Conservation (phyloP, 1,139 yeast genomes). For the Candida pseudoviswanathii region DNA sequence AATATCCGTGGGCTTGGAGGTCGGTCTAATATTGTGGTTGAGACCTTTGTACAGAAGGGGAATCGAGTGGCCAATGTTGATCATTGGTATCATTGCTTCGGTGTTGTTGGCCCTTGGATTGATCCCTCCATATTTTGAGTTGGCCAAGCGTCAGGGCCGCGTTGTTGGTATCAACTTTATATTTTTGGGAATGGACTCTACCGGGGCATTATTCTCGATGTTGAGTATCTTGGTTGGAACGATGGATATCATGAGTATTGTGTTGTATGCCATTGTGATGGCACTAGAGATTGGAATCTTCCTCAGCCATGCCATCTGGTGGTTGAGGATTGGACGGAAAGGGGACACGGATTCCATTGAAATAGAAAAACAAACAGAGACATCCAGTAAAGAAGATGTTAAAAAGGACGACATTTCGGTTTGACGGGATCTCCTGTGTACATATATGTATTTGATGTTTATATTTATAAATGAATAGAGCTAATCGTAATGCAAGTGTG, state of each 20-base stretch:
- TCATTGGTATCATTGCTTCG: constrained; percentile 81
- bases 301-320: constrained; percentile 71
- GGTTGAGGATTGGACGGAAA: constrained; percentile 48
- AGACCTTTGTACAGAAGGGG: constrained; percentile 64
- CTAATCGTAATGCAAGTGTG: no score
- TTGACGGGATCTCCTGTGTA: background rate
- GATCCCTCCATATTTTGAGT: constrained; percentile 86
- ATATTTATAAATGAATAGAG: no score
- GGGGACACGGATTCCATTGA: constrained; percentile 25
- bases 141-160: constrained; percentile 74
- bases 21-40: constrained; percentile 73
- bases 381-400: background rate
- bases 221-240: constrained; percentile 62
- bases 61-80: constrained; percentile 72
- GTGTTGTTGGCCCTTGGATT: constrained; percentile 75
- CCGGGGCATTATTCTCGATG: constrained; percentile 80
- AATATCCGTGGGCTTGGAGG: constrained; percentile 61
- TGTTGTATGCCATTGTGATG: constrained; percentile 71
- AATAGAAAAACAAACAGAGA: constrained; percentile 14
- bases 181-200: constrained; percentile 74
- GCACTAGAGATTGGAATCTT: constrained; percentile 79
- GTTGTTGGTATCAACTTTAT: constrained; percentile 87
- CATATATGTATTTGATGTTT: no score
- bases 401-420: constrained; percentile 1
- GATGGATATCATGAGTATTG: constrained; percentile 76